These are phyloP conservation scores for Penicillium palitans DNA, from an alignment of 2,329 filamentous ascomycete genomes.

Conservation along the genomic window DNA sequence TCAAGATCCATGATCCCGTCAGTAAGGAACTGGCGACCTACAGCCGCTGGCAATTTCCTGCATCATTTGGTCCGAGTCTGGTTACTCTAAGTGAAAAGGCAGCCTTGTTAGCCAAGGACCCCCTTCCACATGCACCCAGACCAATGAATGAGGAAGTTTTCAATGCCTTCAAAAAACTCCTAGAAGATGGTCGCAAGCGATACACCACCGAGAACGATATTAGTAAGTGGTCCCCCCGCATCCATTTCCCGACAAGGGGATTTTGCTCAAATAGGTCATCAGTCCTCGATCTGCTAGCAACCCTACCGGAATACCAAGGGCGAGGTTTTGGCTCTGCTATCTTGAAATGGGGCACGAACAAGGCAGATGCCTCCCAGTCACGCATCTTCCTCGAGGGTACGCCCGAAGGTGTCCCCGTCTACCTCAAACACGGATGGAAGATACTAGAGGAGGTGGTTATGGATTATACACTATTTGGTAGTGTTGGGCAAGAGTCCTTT, in stretches of 20 bases:
- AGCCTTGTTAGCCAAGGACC: conserved; percentile 34
- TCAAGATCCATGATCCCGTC: conserved; percentile 44
- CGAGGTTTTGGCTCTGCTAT: conserved; percentile 49
- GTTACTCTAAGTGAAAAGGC: conserved; percentile 44
- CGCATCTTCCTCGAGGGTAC: conserved; percentile 56
- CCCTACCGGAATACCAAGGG: conserved; percentile 47
- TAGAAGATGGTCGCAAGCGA: conserved; percentile 20
- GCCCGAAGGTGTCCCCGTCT: conserved; percentile 49
- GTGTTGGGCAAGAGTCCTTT: conserved; percentile 21
- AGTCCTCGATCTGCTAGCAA: conserved; percentile 51
- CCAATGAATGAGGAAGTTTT: conserved; percentile 49
- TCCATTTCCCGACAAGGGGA: neutral
- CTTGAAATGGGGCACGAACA: conserved; percentile 51
- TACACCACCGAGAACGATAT: conserved; percentile 27
- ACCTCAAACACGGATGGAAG: conserved; percentile 52
- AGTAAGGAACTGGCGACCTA: conserved; percentile 45
- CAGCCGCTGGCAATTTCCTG: conserved; percentile 50
- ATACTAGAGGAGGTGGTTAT: conserved; percentile 41
- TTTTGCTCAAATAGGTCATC: conserved; percentile 7
- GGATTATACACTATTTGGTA: conserved; percentile 35
- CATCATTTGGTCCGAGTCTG: conserved; percentile 25
- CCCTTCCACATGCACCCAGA: conserved; percentile 42
- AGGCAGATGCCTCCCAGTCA: conserved; percentile 47
- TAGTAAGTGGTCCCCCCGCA: conserved; percentile 17
- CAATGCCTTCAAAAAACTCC: conserved; percentile 19